These are phyloP conservation scores for Arthrobotrys entomopaga DNA, from an alignment of 2,329 filamentous ascomycete genomes.

Conservation along the genomic window DNA sequence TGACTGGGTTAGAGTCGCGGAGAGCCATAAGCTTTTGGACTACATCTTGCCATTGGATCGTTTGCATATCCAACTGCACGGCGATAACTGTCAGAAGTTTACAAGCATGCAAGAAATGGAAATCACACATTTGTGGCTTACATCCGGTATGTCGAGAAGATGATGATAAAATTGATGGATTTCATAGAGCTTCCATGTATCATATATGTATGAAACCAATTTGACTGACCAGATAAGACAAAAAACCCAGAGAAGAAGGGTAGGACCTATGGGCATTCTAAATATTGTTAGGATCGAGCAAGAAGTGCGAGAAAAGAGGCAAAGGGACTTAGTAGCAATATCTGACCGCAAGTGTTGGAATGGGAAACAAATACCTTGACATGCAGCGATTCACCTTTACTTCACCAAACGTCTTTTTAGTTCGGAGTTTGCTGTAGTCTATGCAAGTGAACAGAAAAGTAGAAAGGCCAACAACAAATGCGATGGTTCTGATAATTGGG, in stretches of 20 bases:
- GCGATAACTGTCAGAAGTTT: neutral
- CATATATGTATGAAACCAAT: constrained; percentile 76
- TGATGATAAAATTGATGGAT: constrained; percentile 88
- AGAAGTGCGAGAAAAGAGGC: neutral
- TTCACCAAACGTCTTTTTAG: constrained; percentile 65
- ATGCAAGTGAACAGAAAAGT: constrained; percentile 88
- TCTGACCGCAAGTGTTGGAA: neutral
- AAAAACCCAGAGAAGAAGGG: constrained; percentile 82
- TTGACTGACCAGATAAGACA: constrained; percentile 87
- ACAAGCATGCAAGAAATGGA: neutral
- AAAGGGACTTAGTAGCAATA: no score
- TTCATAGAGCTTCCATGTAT: constrained; percentile 76
- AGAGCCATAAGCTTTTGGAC: constrained; percentile 85
- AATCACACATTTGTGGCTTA: constrained; percentile 4
- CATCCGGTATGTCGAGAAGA: constrained; percentile 80
- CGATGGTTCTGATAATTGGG: constrained; percentile 72
- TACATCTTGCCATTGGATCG: constrained; percentile 91
- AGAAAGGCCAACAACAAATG: constrained; percentile 82
- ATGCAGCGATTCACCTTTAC: constrained; percentile 80
- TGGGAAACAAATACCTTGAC: constrained; percentile 57
- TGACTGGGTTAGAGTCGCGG: constrained; percentile 86
- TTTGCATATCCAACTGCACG: constrained; percentile 80
- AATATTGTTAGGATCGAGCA: neutral
- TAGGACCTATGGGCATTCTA: constrained; percentile 79
- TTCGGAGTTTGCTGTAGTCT: constrained; percentile 78